Evolutionary conservation across 139 green algal species (phyloP).

Genomic region (Closterium sp.): DNA sequence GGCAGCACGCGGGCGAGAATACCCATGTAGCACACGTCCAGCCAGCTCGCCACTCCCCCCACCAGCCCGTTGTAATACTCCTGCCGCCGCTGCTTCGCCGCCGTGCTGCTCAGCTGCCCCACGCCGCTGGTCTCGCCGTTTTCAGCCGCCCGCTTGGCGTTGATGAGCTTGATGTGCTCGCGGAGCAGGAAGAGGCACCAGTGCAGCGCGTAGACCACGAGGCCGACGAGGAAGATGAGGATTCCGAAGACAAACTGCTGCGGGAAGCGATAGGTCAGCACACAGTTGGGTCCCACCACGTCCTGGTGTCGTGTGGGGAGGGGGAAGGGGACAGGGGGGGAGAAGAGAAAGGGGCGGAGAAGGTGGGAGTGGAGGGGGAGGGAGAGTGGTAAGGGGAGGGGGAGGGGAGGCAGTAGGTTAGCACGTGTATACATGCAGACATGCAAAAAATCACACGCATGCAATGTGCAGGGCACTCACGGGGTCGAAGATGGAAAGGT

Average conservation of each 20-base stretch:
- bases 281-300: conserved; percentile 2
- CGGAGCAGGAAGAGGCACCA: background rate
- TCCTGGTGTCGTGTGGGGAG: background rate
- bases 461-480: background rate
- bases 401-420: background rate
- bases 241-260: background rate
- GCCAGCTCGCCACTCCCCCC: background rate
- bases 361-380: too few relatives aligned
- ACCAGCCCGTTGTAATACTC: too few relatives aligned
- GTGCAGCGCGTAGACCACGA: background rate
- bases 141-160: background rate
- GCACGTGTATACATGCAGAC: too few relatives aligned
- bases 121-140: background rate
- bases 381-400: too few relatives aligned
- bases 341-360: background rate
- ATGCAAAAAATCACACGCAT: too few relatives aligned
- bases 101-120: background rate
- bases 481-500: background rate
- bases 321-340: too few relatives aligned
- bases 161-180: background rate
- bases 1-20: background rate
- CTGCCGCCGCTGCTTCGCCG: too few relatives aligned
- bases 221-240: background rate
- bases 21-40: conserved; percentile 5
- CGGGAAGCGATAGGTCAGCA: background rate